Evolutionary conservation across 2,329 filamentous ascomycete species (phyloP), one percentile per base, ranked within the genome.

Genomic region (Cladophialophora exuberans): DNA sequence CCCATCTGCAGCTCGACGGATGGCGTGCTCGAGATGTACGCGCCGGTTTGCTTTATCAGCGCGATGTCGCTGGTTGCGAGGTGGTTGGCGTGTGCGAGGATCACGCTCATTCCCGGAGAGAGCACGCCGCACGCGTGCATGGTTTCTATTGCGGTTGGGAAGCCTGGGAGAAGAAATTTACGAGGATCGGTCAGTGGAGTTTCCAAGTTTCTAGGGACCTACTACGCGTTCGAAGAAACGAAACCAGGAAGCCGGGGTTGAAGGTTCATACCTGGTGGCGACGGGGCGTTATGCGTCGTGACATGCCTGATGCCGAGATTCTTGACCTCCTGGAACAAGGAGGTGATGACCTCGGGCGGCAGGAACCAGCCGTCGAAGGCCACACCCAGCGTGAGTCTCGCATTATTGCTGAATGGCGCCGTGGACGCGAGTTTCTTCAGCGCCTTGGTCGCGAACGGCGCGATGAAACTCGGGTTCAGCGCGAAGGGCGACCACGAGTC

Each of bases 1-100:
- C 69, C 72, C 76, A 79, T 79, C 58, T 81, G 77, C 6, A 79
- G 62, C 60, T 81, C 79, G 0, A 77, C 76, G 13, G 73, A 73
- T 0, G 78, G 78, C 1, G 79, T 80, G 5, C 67, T 69, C 2
- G 74, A 76, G n/a, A 79, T 63, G 49, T 57, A 62, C 1, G 61
- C 54, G 2, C 55, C 45, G 1, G 46, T 38, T 23, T 63, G 15
- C 7, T 53, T 53, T 6, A 68, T 49, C 10, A 60, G 60, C 3
- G 58, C n/a, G 6, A 56, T 52, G 18, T 69, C 67, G 4, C 68
- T 64, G 3, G 33, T 4, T 1, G 62, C 54, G 3, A 63, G 39
- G 6, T 56, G 56, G 13, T 44, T 67, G 68, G 61, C 70, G 50
- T 79, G 77, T 2, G 73, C 74, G 15, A 79, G 61, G 13, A 79